Evolutionary conservation across 768 basidiomycete species (phyloP), one percentile per base, ranked within the genome.

Genomic region (Chlorophyllum brunneum): DNA sequence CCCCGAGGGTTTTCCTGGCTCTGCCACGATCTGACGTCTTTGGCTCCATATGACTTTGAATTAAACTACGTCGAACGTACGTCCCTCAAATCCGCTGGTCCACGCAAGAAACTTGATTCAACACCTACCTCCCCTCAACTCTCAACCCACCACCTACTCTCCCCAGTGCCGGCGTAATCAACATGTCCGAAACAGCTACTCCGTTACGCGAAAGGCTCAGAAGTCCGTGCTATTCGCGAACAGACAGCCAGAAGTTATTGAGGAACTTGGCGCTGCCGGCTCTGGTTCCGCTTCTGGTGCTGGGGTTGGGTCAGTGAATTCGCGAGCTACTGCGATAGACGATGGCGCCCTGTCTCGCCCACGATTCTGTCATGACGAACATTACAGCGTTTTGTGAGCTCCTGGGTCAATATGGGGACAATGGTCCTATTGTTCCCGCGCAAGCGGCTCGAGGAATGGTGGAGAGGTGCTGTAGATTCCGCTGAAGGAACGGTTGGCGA

Each of bases 1-100:
- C 52, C 67, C 30, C 75, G 75, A 29, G 85, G 86, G 7, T 86
- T 81, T 63, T 69, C 81, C 1, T 92, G 90, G 83, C 70, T 93
- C 13, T 92, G 91, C 83, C 92, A 98, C 67, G 92, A 95, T 67
- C 67, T 92, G 20, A 92, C 93, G 3, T 97, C 95, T 1, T 86
- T 94, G 58, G 72, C 70, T 13, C 74, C 89, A 1, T 97, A 95
- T 72, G 84, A 89, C 63, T 76, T 78, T 55, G 94, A 98, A 64
- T 76, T 90, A 33, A 73, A 80, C 0, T 81, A 73, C 45, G 80
- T 79, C 18, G 84, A 88, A 61, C 79, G 77, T n/a, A 77, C 81
- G 2, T 82, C 81, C 31, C 70, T 87, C 47, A 67, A 77, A 15
- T 80, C 82, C 13, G 82, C 78, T 22, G 72, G 68, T 2, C 58